Evolutionary conservation across 352 stramenopile species (phyloP), one percentile per base, ranked within the genome.

Genomic region (Phytophthora hybrid): DNA sequence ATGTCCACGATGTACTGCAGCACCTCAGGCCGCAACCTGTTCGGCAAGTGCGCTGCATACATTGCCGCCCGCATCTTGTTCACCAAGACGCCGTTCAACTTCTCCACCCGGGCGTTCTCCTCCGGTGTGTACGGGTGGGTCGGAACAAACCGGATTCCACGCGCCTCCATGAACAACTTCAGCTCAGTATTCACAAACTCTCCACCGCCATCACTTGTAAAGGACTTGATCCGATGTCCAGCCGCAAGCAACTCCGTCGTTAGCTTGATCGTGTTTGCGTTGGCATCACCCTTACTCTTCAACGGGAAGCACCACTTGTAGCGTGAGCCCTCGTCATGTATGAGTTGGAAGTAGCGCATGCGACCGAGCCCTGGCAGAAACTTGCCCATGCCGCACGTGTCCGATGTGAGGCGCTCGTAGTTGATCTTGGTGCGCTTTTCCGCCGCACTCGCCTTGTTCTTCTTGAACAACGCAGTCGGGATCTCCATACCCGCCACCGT

Each of bases 121-220:
- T 64, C 53, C 0, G 66, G 59, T 0, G 52, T 74, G 26, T 69
- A 64, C 5, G 16, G 52, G 11, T 69, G 59, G 0, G 59, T 69
- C 0, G 59, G 66, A 16, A 69, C 29, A 13, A 66, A 64, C 29
- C 14, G 6, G 44, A 74, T 74, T 6, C 29, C 18, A 32, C 39
- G 13, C 19, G 14, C 44, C 29, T 61, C 3, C 3, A 49, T 5
- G 41, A 49, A 49, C 5, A 18, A 3, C 18, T 49, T 49, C 13
- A 49, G 6, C 14, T 49, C 13, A 7, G 16, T 7, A n/a, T 59
- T 74, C 0, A 59, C 41, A 37, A 69, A 69, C n/a, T 71, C 64
- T 21, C 66, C 59, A 0, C 66, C 66, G 1, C 66, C 59, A 31
- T 69, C 66, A 21, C 59, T 69, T 1, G 41, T 56, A 4, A 69